Percentiles rank a stretch among this genome's conserved stretches.
phyloP scores from a whole-genome alignment of 2,329 filamentous ascomycete genomes.

The Coniosporium tulheliwenetii region DNA sequence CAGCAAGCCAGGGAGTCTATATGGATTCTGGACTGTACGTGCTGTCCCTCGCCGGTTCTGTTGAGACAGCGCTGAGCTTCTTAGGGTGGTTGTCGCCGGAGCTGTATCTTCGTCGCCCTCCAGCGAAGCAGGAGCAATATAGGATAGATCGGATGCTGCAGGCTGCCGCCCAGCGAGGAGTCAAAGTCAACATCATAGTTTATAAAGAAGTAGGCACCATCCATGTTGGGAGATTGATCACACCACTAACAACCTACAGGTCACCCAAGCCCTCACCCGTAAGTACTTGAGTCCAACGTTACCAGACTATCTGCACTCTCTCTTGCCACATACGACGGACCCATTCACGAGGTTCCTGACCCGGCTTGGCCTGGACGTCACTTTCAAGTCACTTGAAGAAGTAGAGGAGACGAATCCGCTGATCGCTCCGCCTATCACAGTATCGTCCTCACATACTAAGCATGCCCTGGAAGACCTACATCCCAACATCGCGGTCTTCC shows the following conservation, averaged over 20 bases:
- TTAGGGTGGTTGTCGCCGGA: constrained; percentile 72
- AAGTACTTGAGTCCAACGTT: constrained; percentile 33
- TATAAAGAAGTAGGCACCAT: constrained; percentile 55
- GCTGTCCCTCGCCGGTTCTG: not conserved
- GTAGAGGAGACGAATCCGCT: constrained; percentile 28
- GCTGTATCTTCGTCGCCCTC: constrained; percentile 71
- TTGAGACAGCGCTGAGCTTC: constrained; percentile 1
- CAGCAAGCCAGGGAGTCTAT: constrained; percentile 64
- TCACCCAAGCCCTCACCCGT: constrained; percentile 65
- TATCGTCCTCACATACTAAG: constrained; percentile 62
- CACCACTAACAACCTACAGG: constrained; percentile 14
- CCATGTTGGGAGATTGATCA: not conserved
- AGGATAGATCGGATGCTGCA: constrained; percentile 71
- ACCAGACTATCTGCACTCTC: constrained; percentile 26
- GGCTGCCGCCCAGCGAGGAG: constrained; percentile 68
- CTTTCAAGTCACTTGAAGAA: constrained; percentile 28
- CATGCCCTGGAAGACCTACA: constrained; percentile 61
- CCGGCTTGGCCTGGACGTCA: constrained; percentile 24
- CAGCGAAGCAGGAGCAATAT: constrained; percentile 67
- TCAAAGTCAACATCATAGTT: constrained; percentile 72
- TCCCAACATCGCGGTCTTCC: constrained; percentile 74
- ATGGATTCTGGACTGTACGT: constrained; percentile 64
- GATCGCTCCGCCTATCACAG: constrained; percentile 28
- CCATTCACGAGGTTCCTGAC: constrained; percentile 23
- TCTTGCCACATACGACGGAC: constrained; percentile 24